Evolutionary conservation across 371 early-diverging fungal species (phyloP).

Genomic region (Mucor indicus): DNA sequence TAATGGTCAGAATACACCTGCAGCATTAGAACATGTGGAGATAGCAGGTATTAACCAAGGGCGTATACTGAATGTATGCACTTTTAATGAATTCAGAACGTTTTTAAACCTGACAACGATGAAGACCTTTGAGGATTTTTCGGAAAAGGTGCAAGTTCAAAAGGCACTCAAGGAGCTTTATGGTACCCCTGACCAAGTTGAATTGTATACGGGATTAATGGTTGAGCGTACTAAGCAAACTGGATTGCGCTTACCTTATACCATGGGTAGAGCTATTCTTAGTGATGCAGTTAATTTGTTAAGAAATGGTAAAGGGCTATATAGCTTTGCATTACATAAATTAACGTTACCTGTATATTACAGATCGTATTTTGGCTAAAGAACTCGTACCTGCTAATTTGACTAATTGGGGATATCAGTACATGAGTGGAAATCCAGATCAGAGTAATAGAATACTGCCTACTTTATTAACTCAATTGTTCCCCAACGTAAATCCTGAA

Average conservation of each 20-base stretch:
- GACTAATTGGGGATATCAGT: slow-evolving; percentile 43
- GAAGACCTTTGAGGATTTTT: slow-evolving; percentile 39
- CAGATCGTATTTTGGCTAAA: slow-evolving; percentile 28
- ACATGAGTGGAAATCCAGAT: slow-evolving; percentile 20
- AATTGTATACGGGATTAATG: slow-evolving; percentile 49
- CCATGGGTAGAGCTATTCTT: slow-evolving; percentile 47
- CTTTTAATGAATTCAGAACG: slow-evolving; percentile 49
- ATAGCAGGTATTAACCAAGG: slow-evolving; percentile 45
- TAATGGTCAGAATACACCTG: slow-evolving; percentile 45
- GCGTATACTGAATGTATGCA: slow-evolving; percentile 31
- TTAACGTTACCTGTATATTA: too few species aligned
- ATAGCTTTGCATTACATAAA: too few species aligned
- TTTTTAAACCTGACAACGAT: slow-evolving; percentile 38
- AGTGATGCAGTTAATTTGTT: slow-evolving; percentile 53
- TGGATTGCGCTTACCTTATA: slow-evolving; percentile 45
- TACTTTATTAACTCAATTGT: slow-evolving; percentile 9
- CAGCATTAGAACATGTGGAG: slow-evolving; percentile 42
- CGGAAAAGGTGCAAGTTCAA: slow-evolving; percentile 34
- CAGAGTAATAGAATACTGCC: slow-evolving; percentile 18
- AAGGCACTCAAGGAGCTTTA: slow-evolving; percentile 44
- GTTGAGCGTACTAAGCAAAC: slow-evolving; percentile 41
- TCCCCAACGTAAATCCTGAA: slow-evolving; percentile 10
- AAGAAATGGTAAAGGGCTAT: slow-evolving; percentile 43
- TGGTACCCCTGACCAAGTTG: slow-evolving; percentile 39
- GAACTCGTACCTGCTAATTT: slow-evolving; percentile 37